Base-by-base conservation (phyloP, 352 stramenopile genomes). In the Globisporangium iwayamae region DNA sequence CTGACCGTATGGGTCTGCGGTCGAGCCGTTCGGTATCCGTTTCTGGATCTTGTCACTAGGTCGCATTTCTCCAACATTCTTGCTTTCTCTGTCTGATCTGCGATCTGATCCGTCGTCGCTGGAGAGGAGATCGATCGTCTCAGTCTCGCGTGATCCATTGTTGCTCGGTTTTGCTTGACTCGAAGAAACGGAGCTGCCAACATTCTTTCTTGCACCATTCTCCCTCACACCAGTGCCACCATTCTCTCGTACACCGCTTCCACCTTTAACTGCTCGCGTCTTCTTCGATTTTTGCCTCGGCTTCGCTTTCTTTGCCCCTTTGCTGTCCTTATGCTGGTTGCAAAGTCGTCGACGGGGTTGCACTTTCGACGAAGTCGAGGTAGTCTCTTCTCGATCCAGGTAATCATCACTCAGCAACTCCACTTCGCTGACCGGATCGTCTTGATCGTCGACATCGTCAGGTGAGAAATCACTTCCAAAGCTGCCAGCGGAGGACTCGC, bases 381-480 rank as follows among this genome's bases (percentile, higher is more conserved):
- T 4, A 25, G 53, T 13, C 41, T 66, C 3, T 63, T 81, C 68
- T 45, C 62, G 78, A 46, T 82, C 60, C 16, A 86, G 39, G 41
- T 79, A 80, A 28, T 84, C 78, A 30, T 85, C 78, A 41, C 74
- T 84, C 16, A 87, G 69, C 22, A 82, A 41, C 54, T 81, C 76
- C 22, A 73, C 62, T 3, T 64, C 62, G 32, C 62, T 56, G 22
- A 47, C 30, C 13, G 56, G 69, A 14, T 79, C 76, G 4, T 63
- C 61, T 51, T 69, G 59, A 10, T 70, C 66, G 2, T 70, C 59
- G 18, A 69, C 69, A 41, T 85, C 76, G 36, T 83, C 78, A 9
- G 73, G 71, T 0, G 68, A 75, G 39, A 83, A 87, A 30, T 83
- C 78, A 56, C 77, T 87, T 41, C 68, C 74, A 4, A 57, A 60